Conservation (phyloP, 2,329 filamentous ascomycete species). For the Pseudodiploospora longispora region DNA sequence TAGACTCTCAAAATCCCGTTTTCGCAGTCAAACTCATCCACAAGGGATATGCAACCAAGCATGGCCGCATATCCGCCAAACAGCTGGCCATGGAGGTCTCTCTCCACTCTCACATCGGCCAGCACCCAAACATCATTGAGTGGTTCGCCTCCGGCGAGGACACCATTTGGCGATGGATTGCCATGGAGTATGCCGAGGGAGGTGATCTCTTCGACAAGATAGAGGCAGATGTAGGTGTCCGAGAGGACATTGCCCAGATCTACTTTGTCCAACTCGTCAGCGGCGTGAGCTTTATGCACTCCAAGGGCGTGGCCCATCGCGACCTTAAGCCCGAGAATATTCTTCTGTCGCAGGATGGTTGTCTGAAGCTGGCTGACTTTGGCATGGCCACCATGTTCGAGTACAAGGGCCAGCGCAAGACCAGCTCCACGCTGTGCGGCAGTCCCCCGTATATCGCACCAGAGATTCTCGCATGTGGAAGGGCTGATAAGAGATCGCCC, state of each 20-base stretch:
- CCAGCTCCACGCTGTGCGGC: conserved; percentile 83
- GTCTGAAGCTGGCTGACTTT: conserved; percentile 93
- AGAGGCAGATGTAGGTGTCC: conserved; percentile 92
- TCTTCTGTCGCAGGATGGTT: conserved; percentile 72
- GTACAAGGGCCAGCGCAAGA: conserved; percentile 74
- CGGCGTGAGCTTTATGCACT: conserved; percentile 91
- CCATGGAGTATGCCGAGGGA: conserved; percentile 93
- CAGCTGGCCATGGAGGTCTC: conserved; percentile 90
- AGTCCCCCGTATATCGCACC: conserved; percentile 97
- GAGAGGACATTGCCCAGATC: conserved; percentile 87
- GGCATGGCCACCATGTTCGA: conserved; percentile 90
- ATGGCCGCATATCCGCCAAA: conserved; percentile 80
- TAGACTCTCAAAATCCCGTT: conserved; percentile 59
- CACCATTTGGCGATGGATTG: conserved; percentile 86
- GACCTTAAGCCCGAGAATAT: conserved; percentile 95
- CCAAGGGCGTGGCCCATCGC: conserved; percentile 87
- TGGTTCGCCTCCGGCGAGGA: conserved; percentile 88
- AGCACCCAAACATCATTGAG: conserved; percentile 88
- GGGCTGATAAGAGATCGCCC: conserved; percentile 36
- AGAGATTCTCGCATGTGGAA: conserved; percentile 62
- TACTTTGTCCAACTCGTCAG: conserved; percentile 90
- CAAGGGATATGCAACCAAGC: conserved; percentile 84
- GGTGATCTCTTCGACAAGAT: conserved; percentile 99
- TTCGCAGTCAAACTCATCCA: conserved; percentile 99
- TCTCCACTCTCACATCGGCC: conserved; percentile 78